Conservation (phyloP, 495 filamentous ascomycete species). For the Penicillium mononematosum region DNA sequence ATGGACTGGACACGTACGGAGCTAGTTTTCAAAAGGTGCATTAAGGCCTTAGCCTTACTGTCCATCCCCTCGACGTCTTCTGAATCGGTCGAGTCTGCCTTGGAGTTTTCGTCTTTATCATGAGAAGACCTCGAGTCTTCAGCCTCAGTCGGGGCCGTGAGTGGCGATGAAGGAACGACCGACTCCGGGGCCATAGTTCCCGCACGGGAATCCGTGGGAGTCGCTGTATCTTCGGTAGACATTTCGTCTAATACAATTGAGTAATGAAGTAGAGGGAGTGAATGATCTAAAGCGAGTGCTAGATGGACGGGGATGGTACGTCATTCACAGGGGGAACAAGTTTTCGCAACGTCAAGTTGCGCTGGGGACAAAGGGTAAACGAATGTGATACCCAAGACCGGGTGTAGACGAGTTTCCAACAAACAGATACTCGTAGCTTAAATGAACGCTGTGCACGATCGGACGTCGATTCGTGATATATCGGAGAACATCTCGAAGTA, state of each 20-base stretch:
- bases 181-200: constrained; percentile 38
- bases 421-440: background rate
- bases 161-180: constrained; percentile 47
- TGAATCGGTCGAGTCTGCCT: constrained; percentile 7
- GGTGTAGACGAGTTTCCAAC: background rate
- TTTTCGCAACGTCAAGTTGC: constrained; percentile 3
- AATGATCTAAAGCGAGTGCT: background rate
- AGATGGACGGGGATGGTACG: constrained; percentile 14
- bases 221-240: constrained; percentile 37
- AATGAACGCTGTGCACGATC: background rate
- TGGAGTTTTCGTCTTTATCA: constrained; percentile 8
- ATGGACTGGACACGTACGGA: constrained; percentile 40
- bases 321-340: constrained; percentile 23
- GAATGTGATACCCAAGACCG: background rate
- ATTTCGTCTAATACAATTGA: constrained; percentile 12
- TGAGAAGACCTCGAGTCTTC: constrained; percentile 20
- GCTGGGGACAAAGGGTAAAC: background rate
- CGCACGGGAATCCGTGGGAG: constrained; percentile 33
- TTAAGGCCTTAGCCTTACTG: constrained; percentile 41
- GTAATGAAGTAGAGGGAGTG: background rate
- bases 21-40: constrained; percentile 49
- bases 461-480: background rate
- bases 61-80: constrained; percentile 44
- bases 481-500: background rate
- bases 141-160: constrained; percentile 22